Percentiles rank a stretch among this genome's conserved stretches.
Conservation (phyloP, 352 stramenopile species). For the Phytopythium montanum region DNA sequence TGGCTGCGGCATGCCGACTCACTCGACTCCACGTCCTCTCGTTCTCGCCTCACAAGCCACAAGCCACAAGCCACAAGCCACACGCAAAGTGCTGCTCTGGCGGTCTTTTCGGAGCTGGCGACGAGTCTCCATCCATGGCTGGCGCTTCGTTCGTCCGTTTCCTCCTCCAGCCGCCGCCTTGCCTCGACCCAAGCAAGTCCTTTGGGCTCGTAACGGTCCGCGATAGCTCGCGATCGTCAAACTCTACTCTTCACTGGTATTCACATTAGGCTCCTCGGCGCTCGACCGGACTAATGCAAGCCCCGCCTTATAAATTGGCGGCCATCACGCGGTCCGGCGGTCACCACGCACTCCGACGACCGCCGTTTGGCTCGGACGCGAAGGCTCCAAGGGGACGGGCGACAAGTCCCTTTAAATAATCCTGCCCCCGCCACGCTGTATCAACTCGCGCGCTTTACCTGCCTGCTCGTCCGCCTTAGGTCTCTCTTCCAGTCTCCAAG, state of each 20-base stretch:
- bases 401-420: constrained; percentile 6
- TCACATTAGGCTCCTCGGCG: neutral
- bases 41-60: neutral
- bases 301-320: neutral
- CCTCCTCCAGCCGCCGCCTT: neutral
- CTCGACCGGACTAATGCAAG: neutral
- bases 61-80: too few relatives aligned
- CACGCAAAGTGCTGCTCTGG: neutral
- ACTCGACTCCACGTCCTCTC: neutral
- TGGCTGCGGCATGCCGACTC: neutral
- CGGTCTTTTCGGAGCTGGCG: neutral
- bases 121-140: neutral
- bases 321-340: neutral
- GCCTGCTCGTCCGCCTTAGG: neutral
- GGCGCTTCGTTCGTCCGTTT: neutral
- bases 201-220: neutral
- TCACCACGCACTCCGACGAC: neutral
- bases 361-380: neutral
- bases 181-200: neutral
- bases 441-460: neutral
- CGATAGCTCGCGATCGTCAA: neutral
- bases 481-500: neutral
- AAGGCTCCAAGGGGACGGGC: neutral
- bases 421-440: neutral
- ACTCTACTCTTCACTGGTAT: neutral